Evolutionary conservation across 768 basidiomycete genomes (phyloP).

Genomic region (Hericium erinaceus): DNA sequence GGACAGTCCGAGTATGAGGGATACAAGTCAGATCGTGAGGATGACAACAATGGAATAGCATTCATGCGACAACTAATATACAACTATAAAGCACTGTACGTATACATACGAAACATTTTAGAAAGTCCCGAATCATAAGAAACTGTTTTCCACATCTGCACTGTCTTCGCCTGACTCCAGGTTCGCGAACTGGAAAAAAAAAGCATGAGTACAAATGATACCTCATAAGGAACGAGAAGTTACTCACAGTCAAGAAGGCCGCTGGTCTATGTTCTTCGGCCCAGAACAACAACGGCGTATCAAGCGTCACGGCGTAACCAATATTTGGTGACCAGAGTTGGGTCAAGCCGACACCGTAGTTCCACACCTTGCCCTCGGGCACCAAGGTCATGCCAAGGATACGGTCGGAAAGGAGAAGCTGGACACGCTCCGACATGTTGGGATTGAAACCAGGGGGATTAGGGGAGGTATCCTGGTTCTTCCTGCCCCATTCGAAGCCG

Average conservation of each 20-base stretch:
- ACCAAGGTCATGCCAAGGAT: slow-evolving; percentile 94
- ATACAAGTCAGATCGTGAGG: too few species aligned
- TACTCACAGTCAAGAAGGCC: slow-evolving; percentile 81
- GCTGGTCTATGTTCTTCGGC: slow-evolving; percentile 91
- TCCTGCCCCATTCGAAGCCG: slow-evolving; percentile 97
- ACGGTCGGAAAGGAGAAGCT: slow-evolving; percentile 88
- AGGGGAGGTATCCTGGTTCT: slow-evolving; percentile 77
- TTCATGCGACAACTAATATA: background rate
- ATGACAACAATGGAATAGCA: too few species aligned
- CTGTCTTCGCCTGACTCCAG: slow-evolving; percentile 88
- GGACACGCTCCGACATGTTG: slow-evolving; percentile 96
- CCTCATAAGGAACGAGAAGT: background rate
- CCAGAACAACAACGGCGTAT: slow-evolving; percentile 95
- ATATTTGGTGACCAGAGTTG: slow-evolving; percentile 83
- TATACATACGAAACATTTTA: background rate
- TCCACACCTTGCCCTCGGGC: slow-evolving; percentile 93
- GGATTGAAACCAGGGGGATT: slow-evolving; percentile 93
- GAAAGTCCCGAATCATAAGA: slow-evolving; percentile 46
- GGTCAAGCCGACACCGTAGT: slow-evolving; percentile 90
- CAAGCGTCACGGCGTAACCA: slow-evolving; percentile 75
- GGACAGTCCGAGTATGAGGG: too few species aligned
- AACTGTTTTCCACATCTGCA: slow-evolving; percentile 92
- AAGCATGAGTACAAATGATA: slow-evolving; percentile 1
- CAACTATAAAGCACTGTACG: background rate
- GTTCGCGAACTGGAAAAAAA: slow-evolving; percentile 62